Evolutionary conservation across 768 basidiomycete species (phyloP), one percentile per base, ranked within the genome.

Genomic region (Hygrocybe punicea): DNA sequence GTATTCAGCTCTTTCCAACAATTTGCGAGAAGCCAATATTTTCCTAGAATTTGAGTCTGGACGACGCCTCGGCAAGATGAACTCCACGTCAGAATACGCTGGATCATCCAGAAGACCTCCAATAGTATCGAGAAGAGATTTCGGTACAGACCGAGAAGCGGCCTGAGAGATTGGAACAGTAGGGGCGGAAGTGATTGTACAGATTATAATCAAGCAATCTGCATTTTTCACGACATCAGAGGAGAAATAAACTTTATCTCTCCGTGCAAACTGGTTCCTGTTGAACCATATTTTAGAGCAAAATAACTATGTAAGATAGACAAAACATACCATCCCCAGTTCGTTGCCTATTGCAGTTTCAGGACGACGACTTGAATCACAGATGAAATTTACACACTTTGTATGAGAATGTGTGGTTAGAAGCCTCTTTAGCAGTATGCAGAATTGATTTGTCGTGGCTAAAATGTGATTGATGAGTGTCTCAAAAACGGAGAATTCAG

Each of bases 41-140:
- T 71, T 76, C 21, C 71, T 69, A 24, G 75, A 68, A 21, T 69
- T 68, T 34, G 76, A 65, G 33, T 72, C 72, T 42, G 74, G 71
- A 2, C 67, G 65, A 45, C 72, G 69, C 49, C 68, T 64, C 0
- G 88, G 87, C 29, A 93, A 73, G 17, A 92, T 73, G 61, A 94
- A 93, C 67, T 87, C 85, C 16, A 93, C 83, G 63, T 94, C 91
- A 6, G 91, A 91, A 63, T 93, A 93, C 11, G 81, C 66, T n/a
- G 87, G 87, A 63, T 93, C 88, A 62, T 93, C 86, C 9, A 93
- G 74, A 23, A 93, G 72, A 33, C 77, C 71, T 5, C 91, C 92
- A n/a, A 93, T 76, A 13, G 84, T 84, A 61, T 85, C 82, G 39
- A 93, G 66, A 14, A 89, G 78, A 53, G 76, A 77, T 63, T 79